Evolutionary conservation across 2,329 filamentous ascomycete genomes (phyloP).

Genomic region (Diaporthe aspalathi): DNA sequence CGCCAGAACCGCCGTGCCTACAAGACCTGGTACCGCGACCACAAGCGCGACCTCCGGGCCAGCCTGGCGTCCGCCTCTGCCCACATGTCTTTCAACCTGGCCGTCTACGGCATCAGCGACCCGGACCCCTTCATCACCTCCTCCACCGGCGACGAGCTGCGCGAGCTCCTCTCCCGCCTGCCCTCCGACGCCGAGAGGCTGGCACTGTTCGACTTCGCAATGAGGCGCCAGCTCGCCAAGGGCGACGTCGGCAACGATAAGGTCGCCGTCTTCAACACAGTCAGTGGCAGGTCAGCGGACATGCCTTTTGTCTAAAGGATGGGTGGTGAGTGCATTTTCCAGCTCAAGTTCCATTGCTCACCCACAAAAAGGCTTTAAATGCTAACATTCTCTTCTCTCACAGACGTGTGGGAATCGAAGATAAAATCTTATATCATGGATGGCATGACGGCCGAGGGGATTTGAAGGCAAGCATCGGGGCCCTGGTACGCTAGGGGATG

Average conservation of each 20-base stretch:
- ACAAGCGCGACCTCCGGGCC: neutral
- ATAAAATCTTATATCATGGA: neutral
- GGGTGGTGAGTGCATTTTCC: neutral
- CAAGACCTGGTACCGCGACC: neutral
- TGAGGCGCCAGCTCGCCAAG: neutral
- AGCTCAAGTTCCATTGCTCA: no score
- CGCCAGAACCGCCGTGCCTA: neutral
- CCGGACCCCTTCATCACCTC: neutral
- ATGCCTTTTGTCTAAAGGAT: neutral
- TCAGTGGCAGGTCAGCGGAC: neutral
- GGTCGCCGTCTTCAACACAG: slow-evolving; percentile 5
- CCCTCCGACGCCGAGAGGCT: neutral
- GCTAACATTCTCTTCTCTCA: no score
- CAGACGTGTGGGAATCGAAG: no score
- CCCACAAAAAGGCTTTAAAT: no score
- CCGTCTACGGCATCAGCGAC: neutral
- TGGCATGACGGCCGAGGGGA: neutral
- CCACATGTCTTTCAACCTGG: neutral
- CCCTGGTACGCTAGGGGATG: neutral
- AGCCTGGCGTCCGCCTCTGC: neutral
- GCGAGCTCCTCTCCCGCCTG: neutral
- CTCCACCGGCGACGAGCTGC: slow-evolving; percentile 2
- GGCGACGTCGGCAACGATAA: neutral
- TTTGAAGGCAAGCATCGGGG: neutral
- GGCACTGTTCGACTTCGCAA: neutral